Percentiles rank a stretch among this genome's conserved stretches.
phyloP scores from a whole-genome alignment of 257 asterid genomes.

The Fraxinus cuspidata region DNA sequence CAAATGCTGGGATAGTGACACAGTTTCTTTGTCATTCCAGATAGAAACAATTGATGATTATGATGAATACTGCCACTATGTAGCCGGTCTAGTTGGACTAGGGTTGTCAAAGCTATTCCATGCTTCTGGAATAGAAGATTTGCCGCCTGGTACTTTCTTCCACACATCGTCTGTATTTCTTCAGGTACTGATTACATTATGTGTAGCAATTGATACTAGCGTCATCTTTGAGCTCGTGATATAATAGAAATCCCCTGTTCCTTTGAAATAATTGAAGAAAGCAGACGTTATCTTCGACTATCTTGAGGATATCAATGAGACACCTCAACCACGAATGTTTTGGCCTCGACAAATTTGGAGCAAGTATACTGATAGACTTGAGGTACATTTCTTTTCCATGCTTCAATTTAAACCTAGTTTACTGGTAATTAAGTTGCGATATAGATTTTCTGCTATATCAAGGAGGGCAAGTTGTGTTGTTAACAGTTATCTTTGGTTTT shows the following conservation, averaged over 20 bases:
- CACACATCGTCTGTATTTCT: conserved; percentile 93
- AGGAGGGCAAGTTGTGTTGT: conserved; percentile 4
- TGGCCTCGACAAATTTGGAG: conserved; percentile 99
- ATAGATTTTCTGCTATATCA: conserved; percentile 6
- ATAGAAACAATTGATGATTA: conserved; percentile 87
- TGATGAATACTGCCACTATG: conserved; percentile 96
- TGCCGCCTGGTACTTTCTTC: conserved; percentile 67
- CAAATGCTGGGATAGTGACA: not conserved
- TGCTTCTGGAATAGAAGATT: conserved; percentile 81
- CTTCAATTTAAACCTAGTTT: conserved; percentile 15
- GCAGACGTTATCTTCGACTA: conserved; percentile 90
- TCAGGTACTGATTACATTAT: conserved; percentile 57
- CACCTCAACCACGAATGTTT: conserved; percentile 92
- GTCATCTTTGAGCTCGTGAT: conserved; percentile 16
- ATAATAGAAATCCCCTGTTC: conserved; percentile 20
- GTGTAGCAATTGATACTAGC: conserved; percentile 20
- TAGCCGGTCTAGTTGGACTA: conserved; percentile 91
- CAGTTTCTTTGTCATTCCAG: conserved; percentile 35
- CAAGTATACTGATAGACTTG: conserved; percentile 86
- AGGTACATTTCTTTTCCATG: conserved; percentile 48
- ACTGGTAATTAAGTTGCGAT: not conserved
- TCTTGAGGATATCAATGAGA: conserved; percentile 93
- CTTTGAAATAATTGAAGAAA: conserved; percentile 60
- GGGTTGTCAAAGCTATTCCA: conserved; percentile 90
- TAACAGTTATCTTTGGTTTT: conserved; percentile 27